A percentile compares a stretch with the other conserved stretches of the same genome.
Evolutionary conservation across 163 green algal genomes (phyloP).

Genomic region (Picocystis sp.): DNA sequence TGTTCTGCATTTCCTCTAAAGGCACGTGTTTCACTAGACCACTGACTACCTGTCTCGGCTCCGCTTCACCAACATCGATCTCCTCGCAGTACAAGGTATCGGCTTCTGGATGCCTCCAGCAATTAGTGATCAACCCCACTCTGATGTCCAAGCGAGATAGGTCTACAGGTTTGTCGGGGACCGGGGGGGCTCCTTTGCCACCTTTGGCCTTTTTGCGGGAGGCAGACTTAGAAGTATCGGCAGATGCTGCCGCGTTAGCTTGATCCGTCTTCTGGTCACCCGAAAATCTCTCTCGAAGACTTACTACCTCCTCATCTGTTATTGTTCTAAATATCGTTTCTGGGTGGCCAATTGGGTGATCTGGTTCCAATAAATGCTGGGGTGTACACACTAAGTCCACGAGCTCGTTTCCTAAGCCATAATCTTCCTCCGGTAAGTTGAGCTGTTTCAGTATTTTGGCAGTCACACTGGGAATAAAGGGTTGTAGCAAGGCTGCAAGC

Average conservation of each 20-base stretch:
- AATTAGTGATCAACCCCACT: slow-evolving; percentile 30
- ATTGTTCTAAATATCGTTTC: slow-evolving; percentile 70
- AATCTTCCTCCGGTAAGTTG: slow-evolving; percentile 10
- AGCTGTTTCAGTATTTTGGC: slow-evolving; percentile 44
- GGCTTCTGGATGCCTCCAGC: slow-evolving; percentile 24
- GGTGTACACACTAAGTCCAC: not conserved
- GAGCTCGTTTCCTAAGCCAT: slow-evolving; percentile 3
- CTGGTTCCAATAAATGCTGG: slow-evolving; percentile 26
- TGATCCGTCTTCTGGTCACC: too few species aligned
- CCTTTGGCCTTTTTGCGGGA: slow-evolving; percentile 6
- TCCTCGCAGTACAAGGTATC: slow-evolving; percentile 84
- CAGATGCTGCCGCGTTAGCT: too few species aligned
- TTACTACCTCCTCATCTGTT: slow-evolving; percentile 37
- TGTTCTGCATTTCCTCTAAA: slow-evolving; percentile 58
- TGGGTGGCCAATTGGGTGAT: slow-evolving; percentile 56
- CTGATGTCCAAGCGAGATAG: slow-evolving; percentile 66
- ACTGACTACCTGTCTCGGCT: slow-evolving; percentile 54
- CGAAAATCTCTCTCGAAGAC: not conserved
- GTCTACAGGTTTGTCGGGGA: slow-evolving; percentile 36
- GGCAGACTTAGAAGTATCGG: too few species aligned
- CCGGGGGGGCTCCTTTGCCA: slow-evolving; percentile 1
- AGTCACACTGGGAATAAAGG: slow-evolving; percentile 72
- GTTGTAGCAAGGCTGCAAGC: slow-evolving; percentile 53
- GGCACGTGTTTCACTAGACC: slow-evolving; percentile 87
- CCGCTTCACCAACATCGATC: slow-evolving; percentile 75